A percentile compares a stretch with the other conserved stretches of the same genome.
Evolutionary conservation across 257 asterid genomes (phyloP).

Genomic region (Solanum paucissectum): DNA sequence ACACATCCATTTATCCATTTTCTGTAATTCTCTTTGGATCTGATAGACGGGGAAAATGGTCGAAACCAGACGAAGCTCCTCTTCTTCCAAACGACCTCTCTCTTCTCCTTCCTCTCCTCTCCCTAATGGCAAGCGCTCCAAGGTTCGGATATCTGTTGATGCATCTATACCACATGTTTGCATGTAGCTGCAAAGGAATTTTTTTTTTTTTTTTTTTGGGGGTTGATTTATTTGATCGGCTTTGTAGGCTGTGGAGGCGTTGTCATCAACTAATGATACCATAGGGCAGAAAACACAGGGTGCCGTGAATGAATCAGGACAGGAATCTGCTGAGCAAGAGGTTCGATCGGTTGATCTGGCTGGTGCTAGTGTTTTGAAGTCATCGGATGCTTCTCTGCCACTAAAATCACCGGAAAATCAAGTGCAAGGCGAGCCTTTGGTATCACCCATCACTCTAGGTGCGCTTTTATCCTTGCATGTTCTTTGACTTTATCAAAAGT

Average conservation of each 20-base stretch:
- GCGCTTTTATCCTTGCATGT: constrained; percentile 14
- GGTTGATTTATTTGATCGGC: constrained; percentile 5
- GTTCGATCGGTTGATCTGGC: constrained; percentile 64
- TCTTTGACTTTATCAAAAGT: constrained; percentile 8
- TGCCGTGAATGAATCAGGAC: constrained; percentile 14
- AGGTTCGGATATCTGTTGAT: constrained; percentile 31
- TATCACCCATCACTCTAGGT: constrained; percentile 13
- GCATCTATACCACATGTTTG: background rate
- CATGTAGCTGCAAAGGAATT: background rate
- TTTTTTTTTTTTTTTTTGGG: background rate
- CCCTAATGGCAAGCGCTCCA: constrained; percentile 70
- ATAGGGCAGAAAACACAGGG: constrained; percentile 20
- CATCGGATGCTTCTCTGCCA: constrained; percentile 27
- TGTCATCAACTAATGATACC: constrained; percentile 50
- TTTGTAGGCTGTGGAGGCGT: constrained; percentile 66
- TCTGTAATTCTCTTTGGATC: background rate
- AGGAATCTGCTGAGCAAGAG: constrained; percentile 24
- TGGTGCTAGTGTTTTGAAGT: constrained; percentile 24
- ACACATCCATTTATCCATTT: background rate
- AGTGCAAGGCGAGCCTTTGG: constrained; percentile 34
- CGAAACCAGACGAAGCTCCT: constrained; percentile 77
- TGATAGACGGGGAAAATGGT: constrained; percentile 35
- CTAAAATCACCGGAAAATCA: constrained; percentile 30
- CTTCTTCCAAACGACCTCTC: constrained; percentile 65
- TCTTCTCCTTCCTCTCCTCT: constrained; percentile 45